Evolutionary conservation across 345 rosid species (phyloP), one percentile per base, ranked within the genome.

Genomic region (Balakata baccata): DNA sequence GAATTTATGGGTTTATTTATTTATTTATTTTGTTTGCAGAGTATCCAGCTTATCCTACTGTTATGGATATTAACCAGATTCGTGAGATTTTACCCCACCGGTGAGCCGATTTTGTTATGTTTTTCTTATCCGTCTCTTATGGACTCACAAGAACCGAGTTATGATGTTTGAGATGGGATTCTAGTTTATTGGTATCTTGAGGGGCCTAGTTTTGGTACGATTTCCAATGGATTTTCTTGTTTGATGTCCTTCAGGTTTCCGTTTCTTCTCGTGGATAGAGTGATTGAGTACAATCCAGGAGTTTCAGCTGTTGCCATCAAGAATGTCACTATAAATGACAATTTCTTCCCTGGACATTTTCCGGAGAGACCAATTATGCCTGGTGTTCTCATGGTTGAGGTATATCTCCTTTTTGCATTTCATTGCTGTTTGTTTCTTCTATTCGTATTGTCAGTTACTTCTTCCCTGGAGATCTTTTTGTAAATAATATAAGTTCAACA

Each of bases 321-420:
- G 84, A 96, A 96, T 68, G 99, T 96, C 38, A 96, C 99, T 2
- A 96, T 93, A 14, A 96, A 96, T 77, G 99, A 96, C 75, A 96
- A 91, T 85, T 96, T 96, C 83, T 96, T 96, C 74, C 99, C 99
- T 69, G 99, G 99, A 0, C 99, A 96, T 84, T 96, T 96, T 65
- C 99, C 99, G 64, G 97, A 90, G 81, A 87, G 99, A 72, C 99
- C 99, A 3, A 96, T 96, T 1, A 93, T 96, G 99, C 99, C 99
- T 69, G 98, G 98, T 63, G 99, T 96, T 61, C 98, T 96, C 83
- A 96, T 93, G 98, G 87, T 96, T 81, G 99, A 93, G 98, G 98
- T 92, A 82, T 74, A 29, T 10, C 47, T 59, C 18, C 34, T 11
- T 13, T 59, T 7, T 39, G 13, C 9, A 7, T 65, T 17, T 34